Evolutionary conservation across 2,329 filamentous ascomycete species (phyloP).

Genomic region (Hypoxylon sp.): DNA sequence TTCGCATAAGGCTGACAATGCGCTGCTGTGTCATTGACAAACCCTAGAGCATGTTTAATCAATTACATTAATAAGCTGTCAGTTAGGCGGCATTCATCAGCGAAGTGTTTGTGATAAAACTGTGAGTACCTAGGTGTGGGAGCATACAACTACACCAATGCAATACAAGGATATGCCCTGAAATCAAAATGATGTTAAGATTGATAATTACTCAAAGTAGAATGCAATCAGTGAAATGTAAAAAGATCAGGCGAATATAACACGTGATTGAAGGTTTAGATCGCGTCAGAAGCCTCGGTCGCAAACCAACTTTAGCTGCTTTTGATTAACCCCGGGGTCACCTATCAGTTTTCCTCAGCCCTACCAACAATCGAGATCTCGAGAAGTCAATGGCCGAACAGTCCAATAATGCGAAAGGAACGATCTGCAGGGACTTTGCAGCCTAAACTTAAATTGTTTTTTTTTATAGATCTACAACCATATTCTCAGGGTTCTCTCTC

Average conservation of each 20-base stretch:
- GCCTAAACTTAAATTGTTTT: conserved; percentile 14
- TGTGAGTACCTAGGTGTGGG: too few species aligned
- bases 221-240: background rate
- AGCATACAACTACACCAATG: background rate
- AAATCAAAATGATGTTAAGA: background rate
- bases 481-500: conserved; percentile 3
- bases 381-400: conserved; percentile 12
- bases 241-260: background rate
- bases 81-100: background rate
- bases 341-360: conserved; percentile 23
- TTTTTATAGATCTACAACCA: conserved; percentile 11
- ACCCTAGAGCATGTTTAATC: too few species aligned
- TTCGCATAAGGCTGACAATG: too few species aligned
- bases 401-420: conserved; percentile 19
- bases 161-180: background rate
- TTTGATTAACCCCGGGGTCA: too few species aligned
- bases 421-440: conserved; percentile 30
- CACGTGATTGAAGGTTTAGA: conserved; percentile 18
- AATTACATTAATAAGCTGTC: too few species aligned
- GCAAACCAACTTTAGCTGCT: too few species aligned
- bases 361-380: conserved; percentile 32
- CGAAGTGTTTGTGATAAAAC: background rate
- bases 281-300: too few species aligned
- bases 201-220: background rate
- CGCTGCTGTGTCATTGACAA: too few species aligned